Evolutionary conservation across 306 rosid genomes (phyloP).

Genomic region (Carpinus viminea): DNA sequence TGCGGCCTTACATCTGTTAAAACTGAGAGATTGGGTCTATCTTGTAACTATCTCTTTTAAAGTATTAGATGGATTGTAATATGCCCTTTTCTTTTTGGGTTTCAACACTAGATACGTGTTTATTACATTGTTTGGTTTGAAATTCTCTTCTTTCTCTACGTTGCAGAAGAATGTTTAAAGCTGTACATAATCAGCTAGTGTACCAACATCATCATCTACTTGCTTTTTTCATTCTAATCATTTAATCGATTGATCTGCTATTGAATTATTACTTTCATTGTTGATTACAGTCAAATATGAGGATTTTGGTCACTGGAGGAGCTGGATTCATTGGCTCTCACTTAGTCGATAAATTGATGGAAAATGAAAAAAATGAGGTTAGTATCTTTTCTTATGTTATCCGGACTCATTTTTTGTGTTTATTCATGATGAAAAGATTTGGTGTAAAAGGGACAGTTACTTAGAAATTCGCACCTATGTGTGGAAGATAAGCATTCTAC

Average conservation of each 20-base stretch:
- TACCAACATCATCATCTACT: not conserved
- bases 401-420: not conserved
- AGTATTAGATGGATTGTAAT: not conserved
- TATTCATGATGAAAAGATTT: not conserved
- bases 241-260: constrained; percentile 19
- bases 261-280: constrained; percentile 21
- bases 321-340: constrained; percentile 99
- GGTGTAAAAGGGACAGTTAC: not conserved
- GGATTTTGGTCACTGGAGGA: constrained; percentile 95
- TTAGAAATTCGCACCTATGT: not conserved
- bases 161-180: not conserved
- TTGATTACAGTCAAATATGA: constrained; percentile 75
- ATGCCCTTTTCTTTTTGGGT: not conserved
- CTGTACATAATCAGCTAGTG: not conserved
- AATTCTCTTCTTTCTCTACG: not conserved
- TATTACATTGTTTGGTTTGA: no score
- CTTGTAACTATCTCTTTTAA: not conserved
- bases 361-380: constrained; percentile 93
- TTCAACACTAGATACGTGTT: no score
- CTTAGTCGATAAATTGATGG: constrained; percentile 93
- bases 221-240: not conserved
- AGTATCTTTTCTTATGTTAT: constrained; percentile 20
- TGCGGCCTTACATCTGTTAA: not conserved
- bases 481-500: not conserved
- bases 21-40: not conserved